These are phyloP conservation scores for Arthroderma sp. DNA, from an alignment of 2,329 filamentous ascomycete genomes.

Conservation along the genomic window DNA sequence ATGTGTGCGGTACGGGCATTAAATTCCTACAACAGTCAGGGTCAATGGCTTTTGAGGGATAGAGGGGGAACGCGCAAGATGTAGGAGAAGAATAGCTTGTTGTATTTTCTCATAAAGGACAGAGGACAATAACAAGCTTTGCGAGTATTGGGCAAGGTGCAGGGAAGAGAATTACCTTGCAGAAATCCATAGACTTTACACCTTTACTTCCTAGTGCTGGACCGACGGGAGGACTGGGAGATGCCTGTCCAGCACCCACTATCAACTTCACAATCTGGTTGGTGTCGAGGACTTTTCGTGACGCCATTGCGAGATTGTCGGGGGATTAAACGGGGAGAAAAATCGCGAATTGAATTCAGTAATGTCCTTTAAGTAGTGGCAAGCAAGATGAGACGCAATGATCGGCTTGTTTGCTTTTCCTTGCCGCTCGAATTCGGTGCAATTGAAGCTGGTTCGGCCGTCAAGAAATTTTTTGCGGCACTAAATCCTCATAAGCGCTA, in stretches of 20 bases:
- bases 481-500: too few relatives aligned
- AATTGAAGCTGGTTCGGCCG: too few relatives aligned
- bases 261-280: conserved; percentile 92
- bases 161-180: conserved; percentile 54
- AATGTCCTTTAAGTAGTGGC: too few relatives aligned
- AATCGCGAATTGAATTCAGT: too few relatives aligned
- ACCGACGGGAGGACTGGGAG: conserved; percentile 88
- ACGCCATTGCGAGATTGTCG: conserved; percentile 3
- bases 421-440: too few relatives aligned
- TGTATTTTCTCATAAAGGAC: too few relatives aligned
- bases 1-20: conserved; percentile 88
- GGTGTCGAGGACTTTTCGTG: conserved; percentile 37
- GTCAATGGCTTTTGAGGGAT: not conserved
- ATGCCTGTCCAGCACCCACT: conserved; percentile 89
- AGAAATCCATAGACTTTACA: conserved; percentile 99
- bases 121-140: not conserved
- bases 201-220: conserved; percentile 93
- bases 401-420: too few relatives aligned
- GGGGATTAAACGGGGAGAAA: too few relatives aligned
- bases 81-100: too few relatives aligned
- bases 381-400: too few relatives aligned
- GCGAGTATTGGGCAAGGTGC: not conserved
- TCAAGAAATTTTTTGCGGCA: too few relatives aligned
- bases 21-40: conserved; percentile 58
- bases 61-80: too few relatives aligned